Base-by-base conservation (phyloP, 495 filamentous ascomycete genomes). In the Amniculicola lignicola region DNA sequence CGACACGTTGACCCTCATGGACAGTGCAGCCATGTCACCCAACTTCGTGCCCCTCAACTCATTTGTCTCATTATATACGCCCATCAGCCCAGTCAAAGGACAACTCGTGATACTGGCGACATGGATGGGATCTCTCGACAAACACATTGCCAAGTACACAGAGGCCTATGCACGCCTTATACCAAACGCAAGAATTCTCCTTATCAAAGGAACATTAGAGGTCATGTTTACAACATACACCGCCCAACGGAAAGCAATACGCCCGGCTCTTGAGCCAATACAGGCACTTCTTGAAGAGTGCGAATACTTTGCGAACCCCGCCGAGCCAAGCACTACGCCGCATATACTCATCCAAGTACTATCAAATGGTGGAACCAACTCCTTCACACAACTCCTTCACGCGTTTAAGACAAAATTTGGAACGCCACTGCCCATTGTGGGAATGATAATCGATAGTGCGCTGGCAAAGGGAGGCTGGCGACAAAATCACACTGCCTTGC, bases 111-210 rank as follows among this genome's bases (percentile, higher is more conserved):
- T 66, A 25, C 19, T 68, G 19, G 67, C 61, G 43, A 62, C 48
- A 16, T 67, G 64, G 61, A 31, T 61, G 6, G 66, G 62, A 24
- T 64, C 55, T 21, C 51, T 39, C 16, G 40, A 15, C 1, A 61
- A 62, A 42, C 61, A 67, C 49, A 65, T 67, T n/a, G 35, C 53
- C 14, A 64, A 58, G 35, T 67, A 67, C 42, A 46, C 48, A 3
- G 19, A 42, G 14, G 16, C 64, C n/a, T 64, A 65, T 46, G 39
- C 31, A 12, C 18, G 3, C 12, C 47, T 62, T 16, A 51, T 61
- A 22, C 63, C 65, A 4, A 40, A 49, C 21, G 59, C 65, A 23
- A 45, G 44, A 10, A 59, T 67, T 16, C 50, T 67, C 14, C 54
- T 67, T 12, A 23, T 67, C 31, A 27, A 66, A 39, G 41, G 54